Evolutionary conservation across 257 asterid species (phyloP).

Genomic region (Gentiana macrophylla): DNA sequence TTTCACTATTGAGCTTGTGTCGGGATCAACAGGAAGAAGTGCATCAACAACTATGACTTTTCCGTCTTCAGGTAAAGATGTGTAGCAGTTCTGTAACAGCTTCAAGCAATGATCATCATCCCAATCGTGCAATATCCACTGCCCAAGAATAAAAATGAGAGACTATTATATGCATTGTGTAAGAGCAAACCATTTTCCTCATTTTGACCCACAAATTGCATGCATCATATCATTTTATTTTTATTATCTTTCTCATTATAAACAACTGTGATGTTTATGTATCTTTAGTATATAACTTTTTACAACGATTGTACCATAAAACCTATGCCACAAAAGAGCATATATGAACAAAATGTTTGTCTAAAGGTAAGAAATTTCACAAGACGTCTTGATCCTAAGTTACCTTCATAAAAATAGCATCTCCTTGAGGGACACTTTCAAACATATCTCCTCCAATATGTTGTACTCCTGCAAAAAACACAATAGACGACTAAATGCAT

Average conservation of each 20-base stretch:
- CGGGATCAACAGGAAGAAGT: constrained; percentile 62
- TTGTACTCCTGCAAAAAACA: too few species aligned
- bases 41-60: constrained; percentile 70
- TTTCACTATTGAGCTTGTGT: constrained; percentile 43
- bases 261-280: too few species aligned
- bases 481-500: too few species aligned
- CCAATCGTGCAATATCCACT: constrained; percentile 97
- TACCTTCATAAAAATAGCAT: constrained; percentile 61
- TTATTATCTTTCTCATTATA: too few species aligned
- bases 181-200: too few species aligned
- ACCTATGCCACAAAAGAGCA: not conserved
- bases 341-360: too few species aligned
- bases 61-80: constrained; percentile 66
- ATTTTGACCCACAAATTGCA: too few species aligned
- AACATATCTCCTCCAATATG: constrained; percentile 85
- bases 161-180: too few species aligned
- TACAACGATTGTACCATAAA: not conserved
- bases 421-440: constrained; percentile 22
- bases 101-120: constrained; percentile 64
- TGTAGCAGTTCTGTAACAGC: constrained; percentile 63
- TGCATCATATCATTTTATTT: too few species aligned
- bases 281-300: too few species aligned
- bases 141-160: constrained; percentile 7
- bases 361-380: not conserved
- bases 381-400: too few species aligned